Evolutionary conservation across 257 asterid species (phyloP), one percentile per base, ranked within the genome.

Genomic region (Nicotiana benthamiana): DNA sequence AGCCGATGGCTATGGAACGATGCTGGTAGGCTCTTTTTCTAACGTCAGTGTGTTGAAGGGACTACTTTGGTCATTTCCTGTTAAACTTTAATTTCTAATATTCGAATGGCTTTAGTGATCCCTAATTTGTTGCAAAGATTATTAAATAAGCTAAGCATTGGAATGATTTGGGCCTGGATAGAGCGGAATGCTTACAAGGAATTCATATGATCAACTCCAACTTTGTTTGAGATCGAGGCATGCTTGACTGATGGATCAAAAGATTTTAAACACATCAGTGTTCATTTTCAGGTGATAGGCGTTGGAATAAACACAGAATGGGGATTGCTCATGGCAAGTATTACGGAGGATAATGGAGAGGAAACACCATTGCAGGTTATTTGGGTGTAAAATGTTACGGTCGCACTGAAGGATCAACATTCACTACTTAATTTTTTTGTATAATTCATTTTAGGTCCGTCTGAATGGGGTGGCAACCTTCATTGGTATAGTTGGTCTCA

Each of bases 301-400:
- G 99, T 95, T 79, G 98, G 98, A 62, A 91, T 92, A 85, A 91
- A 95, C 83, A 95, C 99, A 48, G 99, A 95, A 86, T 95, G 98
- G 98, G 99, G 99, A 65, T 83, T 95, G 81, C 91, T 95, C 65
- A 95, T 95, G 99, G 98, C 99, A 24, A 95, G 99, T 84, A 95
- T 95, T 82, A 90, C 99, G 11, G 99, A 95, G 86, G 99, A 95
- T 85, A 95, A 91, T 86, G 98, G 96, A 79, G 99, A 95, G 92
- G 99, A 95, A 87, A 95, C 99, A 78, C 97, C 99, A 28, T 83
- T 95, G 88, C 99, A 95, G 98, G 99, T 94, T 78, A 53, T 34
- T 72, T 70, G 75, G 68, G 22, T 65, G 79, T 74, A 30, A 48
- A 51, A 48, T 74, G 59, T 22, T 26, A 48, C 4, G 61, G 48